Evolutionary conservation across 1,139 yeast genomes (phyloP), one percentile per base, ranked within the genome.

Genomic region (Lodderomyces oxycetoniae): DNA sequence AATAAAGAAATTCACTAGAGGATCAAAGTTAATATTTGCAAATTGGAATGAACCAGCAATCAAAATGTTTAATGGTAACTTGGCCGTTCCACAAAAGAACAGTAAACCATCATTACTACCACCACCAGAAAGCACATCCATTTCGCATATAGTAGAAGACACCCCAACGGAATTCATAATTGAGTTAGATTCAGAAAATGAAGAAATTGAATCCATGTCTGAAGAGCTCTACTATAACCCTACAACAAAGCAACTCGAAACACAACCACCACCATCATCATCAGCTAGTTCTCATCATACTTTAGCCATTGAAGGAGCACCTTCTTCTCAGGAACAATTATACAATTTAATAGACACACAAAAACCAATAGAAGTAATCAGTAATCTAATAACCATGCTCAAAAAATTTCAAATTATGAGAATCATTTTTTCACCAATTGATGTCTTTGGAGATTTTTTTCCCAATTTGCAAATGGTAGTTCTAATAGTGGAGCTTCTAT

Each of bases 351-450:
- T 14, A 25, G 29, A 37, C 23, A 30, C 44, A 7, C 31, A 34
- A 24, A 49, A 54, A 3, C 52, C 55, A 4, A 38, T 42, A 15
- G 38, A 46, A 3, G 48, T 57, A 5, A 50, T 56, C 4, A 55
- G 62, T 2, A 63, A 63, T 36, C 47, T 67, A 31, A 61, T 61
- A 39, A 32, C 48, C 14, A 45, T 65, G 33, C 59, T 67, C 32
- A 67, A 66, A 43, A 54, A 53, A 32, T 55, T 67, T 25, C 58
- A 57, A 41, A 37, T 66, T 28, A 61, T 67, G 67, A 53, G 52
- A 38, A 51, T 64, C 6, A 43, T 67, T 5, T 67, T 65, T 49
- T 61, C 71, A 7, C 72, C 73, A 11, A 64, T 67, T 30, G 74
- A 67, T 40, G 56, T 60, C 7, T 53, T 68, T 17, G 67, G 58